Percentiles rank a stretch among this genome's conserved stretches.
These are phyloP conservation scores for Plasmopara halstedii DNA, from an alignment of 352 stramenopile genomes.

Conservation along the genomic window DNA sequence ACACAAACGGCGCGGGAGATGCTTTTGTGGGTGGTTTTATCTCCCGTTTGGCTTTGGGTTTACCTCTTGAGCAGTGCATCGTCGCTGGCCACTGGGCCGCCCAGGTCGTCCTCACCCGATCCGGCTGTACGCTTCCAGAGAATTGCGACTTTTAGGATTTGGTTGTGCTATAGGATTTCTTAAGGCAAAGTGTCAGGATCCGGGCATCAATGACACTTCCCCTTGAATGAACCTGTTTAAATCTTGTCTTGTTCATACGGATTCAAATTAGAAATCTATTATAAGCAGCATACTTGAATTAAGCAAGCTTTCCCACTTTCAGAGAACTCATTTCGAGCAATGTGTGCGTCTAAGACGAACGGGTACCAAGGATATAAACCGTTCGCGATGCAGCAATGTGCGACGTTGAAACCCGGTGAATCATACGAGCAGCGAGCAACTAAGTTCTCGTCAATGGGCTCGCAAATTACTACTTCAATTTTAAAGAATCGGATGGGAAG, in stretches of 20 bases:
- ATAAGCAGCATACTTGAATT: not conserved
- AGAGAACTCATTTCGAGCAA: conserved; percentile 1
- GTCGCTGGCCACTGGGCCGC: conserved; percentile 96
- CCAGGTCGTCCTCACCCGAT: conserved; percentile 95
- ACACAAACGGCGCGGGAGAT: conserved; percentile 98
- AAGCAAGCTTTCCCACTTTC: too few species aligned
- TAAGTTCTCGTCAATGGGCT: conserved; percentile 77
- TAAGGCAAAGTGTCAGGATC: too few species aligned
- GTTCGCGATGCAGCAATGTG: conserved; percentile 53
- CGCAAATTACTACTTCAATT: not conserved
- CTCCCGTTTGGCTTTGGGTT: conserved; percentile 83
- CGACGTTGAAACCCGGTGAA: conserved; percentile 73
- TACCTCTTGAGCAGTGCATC: conserved; percentile 90
- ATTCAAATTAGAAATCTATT: conserved; percentile 7
- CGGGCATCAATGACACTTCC: too few species aligned
- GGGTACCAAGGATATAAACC: conserved; percentile 79
- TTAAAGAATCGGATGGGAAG: too few species aligned
- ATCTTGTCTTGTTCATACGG: too few species aligned
- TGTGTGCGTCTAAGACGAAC: conserved; percentile 43
- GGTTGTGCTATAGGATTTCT: too few species aligned
- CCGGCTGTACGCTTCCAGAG: conserved; percentile 93
- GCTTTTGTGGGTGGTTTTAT: conserved; percentile 99
- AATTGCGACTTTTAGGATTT: conserved; percentile 89
- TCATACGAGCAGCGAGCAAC: conserved; percentile 49
- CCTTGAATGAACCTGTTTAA: too few species aligned